These are phyloP conservation scores for Odontarrhena argentea DNA, from an alignment of 345 rosid species.

Conservation along the genomic window DNA sequence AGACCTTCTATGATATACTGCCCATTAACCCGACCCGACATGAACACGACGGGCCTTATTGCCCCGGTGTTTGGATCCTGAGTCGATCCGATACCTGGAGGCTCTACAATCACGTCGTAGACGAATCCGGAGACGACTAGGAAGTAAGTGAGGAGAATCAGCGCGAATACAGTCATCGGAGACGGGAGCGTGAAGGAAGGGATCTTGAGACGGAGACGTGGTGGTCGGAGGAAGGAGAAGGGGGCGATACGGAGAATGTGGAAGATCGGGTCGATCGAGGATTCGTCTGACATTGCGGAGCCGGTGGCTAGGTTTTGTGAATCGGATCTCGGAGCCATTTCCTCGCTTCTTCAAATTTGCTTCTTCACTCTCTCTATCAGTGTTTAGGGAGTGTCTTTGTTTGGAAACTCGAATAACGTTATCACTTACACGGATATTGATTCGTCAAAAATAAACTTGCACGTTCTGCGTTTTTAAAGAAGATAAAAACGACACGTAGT, in stretches of 20 bases:
- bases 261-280: slow-evolving; percentile 72
- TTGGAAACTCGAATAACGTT: slow-evolving; percentile 8
- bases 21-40: slow-evolving; percentile 87
- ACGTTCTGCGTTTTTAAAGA: slow-evolving; percentile 15
- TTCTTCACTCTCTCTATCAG: neutral
- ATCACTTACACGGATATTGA: neutral
- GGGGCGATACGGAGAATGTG: slow-evolving; percentile 64
- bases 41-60: slow-evolving; percentile 87
- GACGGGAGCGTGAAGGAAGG: slow-evolving; percentile 85
- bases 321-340: slow-evolving; percentile 48
- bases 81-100: slow-evolving; percentile 93
- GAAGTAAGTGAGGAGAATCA: slow-evolving; percentile 92
- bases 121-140: slow-evolving; percentile 89
- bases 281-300: slow-evolving; percentile 29
- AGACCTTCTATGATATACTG: slow-evolving; percentile 99
- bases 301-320: slow-evolving; percentile 38
- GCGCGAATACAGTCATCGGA: slow-evolving; percentile 80
- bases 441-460: neutral
- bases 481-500: neutral
- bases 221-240: slow-evolving; percentile 73
- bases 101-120: slow-evolving; percentile 94
- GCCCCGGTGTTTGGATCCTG: slow-evolving; percentile 90
- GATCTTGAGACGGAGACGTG: slow-evolving; percentile 88
- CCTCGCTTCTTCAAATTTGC: slow-evolving; percentile 1
- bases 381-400: slow-evolving; percentile 1